Base-by-base conservation (phyloP, 352 stramenopile genomes). In the Pythium pyrilobum region DNA sequence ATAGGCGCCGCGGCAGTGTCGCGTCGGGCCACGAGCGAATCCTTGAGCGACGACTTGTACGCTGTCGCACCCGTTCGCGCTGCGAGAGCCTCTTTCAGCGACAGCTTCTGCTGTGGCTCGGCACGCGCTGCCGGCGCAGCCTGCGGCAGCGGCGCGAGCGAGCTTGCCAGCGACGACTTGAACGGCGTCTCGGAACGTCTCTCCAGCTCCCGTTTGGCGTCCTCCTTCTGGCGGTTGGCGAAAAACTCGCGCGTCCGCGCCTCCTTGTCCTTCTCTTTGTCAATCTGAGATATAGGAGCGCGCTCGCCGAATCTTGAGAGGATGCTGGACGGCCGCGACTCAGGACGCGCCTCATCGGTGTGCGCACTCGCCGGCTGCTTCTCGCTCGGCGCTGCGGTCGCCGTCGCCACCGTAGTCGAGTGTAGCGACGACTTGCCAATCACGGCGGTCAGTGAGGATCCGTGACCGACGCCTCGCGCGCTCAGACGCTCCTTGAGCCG, bases 191-290 rank as follows among this genome's bases (percentile, higher is more conserved):
- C 56, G 49, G 63, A 59, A 39, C 74, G 74, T 29, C 66, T 61
- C 29, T 59, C 58, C 9, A 52, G 45, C 42, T 86, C 76, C 24
- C 63, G 67, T 12, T 74, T 64, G 10, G 59, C 46, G 5, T 85
- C 71, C 34, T 89, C 80, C 20, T 73, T 72, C 28, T 89, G 62
- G 6, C 87, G 52, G 15, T 76, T 82, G 3, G 58, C 67, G 47
- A 77, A 92, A 56, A 72, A 86, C 16, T 68, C 56, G 15, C 56
- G 42, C 21, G 45, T 61, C 2, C 62, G 54, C 4, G 31, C 39
- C 36, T 67, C 50, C 21, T 58, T 58, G n/a, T 69, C 56, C 25
- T 39, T 50, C 8, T 32, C 50, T 29, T 58, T 58, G n/a, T 69
- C 56, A 32, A 40, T 50, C 8, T 32, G 27, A 7, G 28, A 15